Evolutionary conservation across 352 stramenopile species (phyloP), one percentile per base, ranked within the genome.

Genomic region (Phytophthora podocarpi): DNA sequence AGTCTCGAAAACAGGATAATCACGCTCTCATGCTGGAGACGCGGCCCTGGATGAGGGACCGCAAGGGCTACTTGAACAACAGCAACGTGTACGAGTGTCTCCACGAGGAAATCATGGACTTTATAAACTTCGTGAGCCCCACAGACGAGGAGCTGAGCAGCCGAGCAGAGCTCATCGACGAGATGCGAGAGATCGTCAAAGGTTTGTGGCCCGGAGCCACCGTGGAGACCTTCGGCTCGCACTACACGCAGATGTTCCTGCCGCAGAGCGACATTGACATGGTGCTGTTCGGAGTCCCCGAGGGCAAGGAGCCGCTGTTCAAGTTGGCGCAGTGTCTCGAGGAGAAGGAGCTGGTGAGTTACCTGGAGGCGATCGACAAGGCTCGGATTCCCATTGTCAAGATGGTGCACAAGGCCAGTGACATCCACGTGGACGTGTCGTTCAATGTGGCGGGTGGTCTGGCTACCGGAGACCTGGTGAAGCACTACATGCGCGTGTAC

Each of bases 81-180:
- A 59, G 51, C 28, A 95, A 95, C 40, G 64, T 93, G 26, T 95
- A 98, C 43, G 70, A 96, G 32, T 82, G 78, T 57, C 74, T 99
- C 8, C 96, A 99, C 71, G 94, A 99, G 55, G 96, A 99, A 82
- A 97, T 99, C 64, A 88, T 98, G 49, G 85, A 96, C 48, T 99
- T 99, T 88, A 82, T 90, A 30, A 75, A 76, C 18, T 88, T 98
- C 30, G 93, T 98, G 70, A 90, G 88, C 59, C 93, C 93, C 8
- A 90, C 79, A 0, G 37, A 71, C 8, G 71, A 92, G 2, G 96
- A 99, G 59, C 60, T 93, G 18, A 60, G 68, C 40, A 53, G 74
- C 37, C 76, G 95, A 18, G 55, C 79, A n/a, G 66, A 73, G 5
- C 67, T 98, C 4, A 74, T 98, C 4, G 55, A 76, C 4, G 78